Evolutionary conservation across 345 rosid genomes (phyloP).

Genomic region (Hevea brasiliensis): DNA sequence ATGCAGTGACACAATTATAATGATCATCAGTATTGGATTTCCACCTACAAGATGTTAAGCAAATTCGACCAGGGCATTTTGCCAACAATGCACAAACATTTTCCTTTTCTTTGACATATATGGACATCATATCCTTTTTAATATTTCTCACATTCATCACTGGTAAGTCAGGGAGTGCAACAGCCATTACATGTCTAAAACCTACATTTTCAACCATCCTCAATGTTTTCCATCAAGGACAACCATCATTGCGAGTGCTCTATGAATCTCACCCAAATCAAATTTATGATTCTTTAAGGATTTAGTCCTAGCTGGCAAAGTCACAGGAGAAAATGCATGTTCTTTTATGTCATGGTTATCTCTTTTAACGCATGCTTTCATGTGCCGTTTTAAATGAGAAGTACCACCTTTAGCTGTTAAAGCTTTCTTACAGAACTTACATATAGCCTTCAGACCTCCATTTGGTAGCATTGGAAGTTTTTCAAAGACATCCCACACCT

Average conservation of each 20-base stretch:
- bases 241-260: constrained; percentile 26
- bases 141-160: constrained; percentile 14
- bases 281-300: constrained; percentile 14
- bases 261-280: constrained; percentile 24
- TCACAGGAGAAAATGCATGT: constrained; percentile 17
- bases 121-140: constrained; percentile 24
- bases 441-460: constrained; percentile 30
- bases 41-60: constrained; percentile 31
- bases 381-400: constrained; percentile 30
- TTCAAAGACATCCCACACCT: constrained; percentile 30
- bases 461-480: constrained; percentile 23
- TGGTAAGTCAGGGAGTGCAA: constrained; percentile 31
- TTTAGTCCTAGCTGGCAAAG: constrained; percentile 6
- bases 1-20: constrained; percentile 27
- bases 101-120: constrained; percentile 25
- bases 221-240: constrained; percentile 22
- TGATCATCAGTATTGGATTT: constrained; percentile 21
- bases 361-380: constrained; percentile 26
- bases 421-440: constrained; percentile 26
- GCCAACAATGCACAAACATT: constrained; percentile 26
- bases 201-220: constrained; percentile 25
- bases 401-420: constrained; percentile 30
- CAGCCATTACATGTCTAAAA: constrained; percentile 27
- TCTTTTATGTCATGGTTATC: constrained; percentile 11
- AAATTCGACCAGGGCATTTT: constrained; percentile 35